Percentiles rank a stretch among this genome's conserved stretches.
Conservation (phyloP, 495 filamentous ascomycete genomes). For the Talaromyces borbonicus region DNA sequence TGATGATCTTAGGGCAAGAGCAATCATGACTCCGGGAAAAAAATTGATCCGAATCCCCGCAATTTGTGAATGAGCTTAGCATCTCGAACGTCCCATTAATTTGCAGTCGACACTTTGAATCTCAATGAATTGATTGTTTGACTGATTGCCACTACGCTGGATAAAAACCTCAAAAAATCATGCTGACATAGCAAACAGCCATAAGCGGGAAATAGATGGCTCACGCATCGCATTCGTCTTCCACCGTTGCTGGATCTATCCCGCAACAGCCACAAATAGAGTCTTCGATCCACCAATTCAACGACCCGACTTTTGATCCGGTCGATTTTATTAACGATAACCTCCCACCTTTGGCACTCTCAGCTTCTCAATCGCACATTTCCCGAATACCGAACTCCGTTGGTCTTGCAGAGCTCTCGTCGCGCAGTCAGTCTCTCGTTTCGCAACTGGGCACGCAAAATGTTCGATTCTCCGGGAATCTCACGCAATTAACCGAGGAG, state of each 20-base stretch:
- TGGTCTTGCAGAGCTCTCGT: conserved; percentile 64
- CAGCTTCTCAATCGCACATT: conserved; percentile 30
- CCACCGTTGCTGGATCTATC: background rate
- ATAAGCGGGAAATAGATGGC: background rate
- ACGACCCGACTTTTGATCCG: conserved; percentile 64
- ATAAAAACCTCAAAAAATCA: no score
- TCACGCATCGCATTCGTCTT: background rate
- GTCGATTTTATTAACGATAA: conserved; percentile 71
- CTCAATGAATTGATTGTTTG: no score
- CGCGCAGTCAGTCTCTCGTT: conserved; percentile 73
- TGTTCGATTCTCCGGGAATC: conserved; percentile 64
- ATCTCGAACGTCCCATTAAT: background rate
- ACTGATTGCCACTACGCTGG: no score
- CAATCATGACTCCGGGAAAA: background rate
- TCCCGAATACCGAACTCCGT: conserved; percentile 39
- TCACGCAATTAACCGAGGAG: conserved; percentile 88
- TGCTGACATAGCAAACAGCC: no score
- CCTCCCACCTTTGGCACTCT: conserved; percentile 47
- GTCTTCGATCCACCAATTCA: conserved; percentile 50
- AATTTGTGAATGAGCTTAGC: background rate
- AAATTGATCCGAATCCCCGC: conserved; percentile 1
- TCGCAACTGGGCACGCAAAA: conserved; percentile 84
- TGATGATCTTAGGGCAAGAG: background rate
- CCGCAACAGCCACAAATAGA: conserved; percentile 45
- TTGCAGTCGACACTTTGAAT: no score